Conservation (phyloP, 164 flowering plant genomes). For the Vitis rotundifolia region DNA sequence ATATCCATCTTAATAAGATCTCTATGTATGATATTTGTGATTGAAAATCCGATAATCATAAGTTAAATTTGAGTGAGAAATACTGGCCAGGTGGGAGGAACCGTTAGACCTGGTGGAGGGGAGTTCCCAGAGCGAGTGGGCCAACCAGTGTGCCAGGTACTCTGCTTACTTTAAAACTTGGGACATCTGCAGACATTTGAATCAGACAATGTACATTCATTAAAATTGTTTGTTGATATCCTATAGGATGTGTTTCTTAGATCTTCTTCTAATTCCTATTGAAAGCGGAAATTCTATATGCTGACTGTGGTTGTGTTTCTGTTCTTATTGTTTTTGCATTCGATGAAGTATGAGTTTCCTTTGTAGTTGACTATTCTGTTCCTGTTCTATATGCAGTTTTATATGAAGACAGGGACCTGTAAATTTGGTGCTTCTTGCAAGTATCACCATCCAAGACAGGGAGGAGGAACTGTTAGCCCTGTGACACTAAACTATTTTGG, state of each 20-base stretch:
- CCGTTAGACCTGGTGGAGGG: conserved; percentile 45
- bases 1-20: background rate
- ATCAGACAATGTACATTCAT: conserved; percentile 12
- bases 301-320: background rate
- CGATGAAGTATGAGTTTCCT: background rate
- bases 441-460: conserved; percentile 89
- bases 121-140: conserved; percentile 88
- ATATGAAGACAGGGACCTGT: conserved; percentile 84
- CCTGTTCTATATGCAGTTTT: conserved; percentile 56
- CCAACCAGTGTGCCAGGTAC: conserved; percentile 90
- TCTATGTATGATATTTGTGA: background rate
- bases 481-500: conserved; percentile 70
- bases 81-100: conserved; percentile 56
- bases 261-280: too few species aligned
- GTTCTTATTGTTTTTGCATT: background rate
- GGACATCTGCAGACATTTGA: background rate
- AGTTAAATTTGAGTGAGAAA: background rate
- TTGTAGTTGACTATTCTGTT: background rate
- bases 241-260: background rate
- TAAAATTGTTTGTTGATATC: background rate
- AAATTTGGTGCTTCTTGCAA: conserved; percentile 94
- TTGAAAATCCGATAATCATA: background rate
- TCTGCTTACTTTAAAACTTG: background rate
- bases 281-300: background rate
- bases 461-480: conserved; percentile 48